These are phyloP conservation scores for Knufia petricola DNA, from an alignment of 2,329 filamentous ascomycete genomes.

Conservation along the genomic window DNA sequence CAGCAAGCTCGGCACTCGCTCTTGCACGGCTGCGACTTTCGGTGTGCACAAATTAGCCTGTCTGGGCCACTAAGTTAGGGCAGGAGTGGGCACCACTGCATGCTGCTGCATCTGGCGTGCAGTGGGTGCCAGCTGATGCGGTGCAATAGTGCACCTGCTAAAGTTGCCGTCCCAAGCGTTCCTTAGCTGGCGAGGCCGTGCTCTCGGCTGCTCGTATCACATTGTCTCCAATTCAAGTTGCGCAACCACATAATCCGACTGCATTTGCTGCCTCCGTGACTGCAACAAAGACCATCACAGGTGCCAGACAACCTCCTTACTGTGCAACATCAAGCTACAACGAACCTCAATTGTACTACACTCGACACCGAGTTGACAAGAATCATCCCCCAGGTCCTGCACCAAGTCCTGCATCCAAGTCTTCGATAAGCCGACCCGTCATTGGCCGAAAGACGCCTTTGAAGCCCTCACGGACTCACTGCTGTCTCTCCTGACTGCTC, in stretches of 20 bases:
- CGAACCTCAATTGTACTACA: neutral
- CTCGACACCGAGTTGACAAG: too few species aligned
- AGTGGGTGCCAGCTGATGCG: too few species aligned
- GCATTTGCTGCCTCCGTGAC: neutral
- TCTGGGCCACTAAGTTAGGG: too few species aligned
- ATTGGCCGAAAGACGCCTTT: too few species aligned
- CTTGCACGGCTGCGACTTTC: neutral
- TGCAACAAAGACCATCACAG: neutral
- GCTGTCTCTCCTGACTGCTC: too few species aligned
- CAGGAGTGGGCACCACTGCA: neutral
- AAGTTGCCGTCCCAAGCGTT: neutral
- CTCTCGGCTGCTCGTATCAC: neutral
- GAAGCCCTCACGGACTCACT: too few species aligned
- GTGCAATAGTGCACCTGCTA: too few species aligned
- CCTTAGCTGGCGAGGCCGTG: neutral
- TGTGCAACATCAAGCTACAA: neutral
- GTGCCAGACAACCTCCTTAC: neutral
- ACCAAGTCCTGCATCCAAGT: neutral
- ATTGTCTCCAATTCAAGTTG: neutral
- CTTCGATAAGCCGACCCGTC: slow-evolving; percentile 1
- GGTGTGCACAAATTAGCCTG: neutral
- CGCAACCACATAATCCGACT: neutral
- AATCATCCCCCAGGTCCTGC: too few species aligned
- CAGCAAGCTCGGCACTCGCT: too few species aligned
- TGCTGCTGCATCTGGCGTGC: too few species aligned